Evolutionary conservation across 2,329 filamentous ascomycete species (phyloP), one percentile per base, ranked within the genome.

Genomic region (Fusarium avenaceum): DNA sequence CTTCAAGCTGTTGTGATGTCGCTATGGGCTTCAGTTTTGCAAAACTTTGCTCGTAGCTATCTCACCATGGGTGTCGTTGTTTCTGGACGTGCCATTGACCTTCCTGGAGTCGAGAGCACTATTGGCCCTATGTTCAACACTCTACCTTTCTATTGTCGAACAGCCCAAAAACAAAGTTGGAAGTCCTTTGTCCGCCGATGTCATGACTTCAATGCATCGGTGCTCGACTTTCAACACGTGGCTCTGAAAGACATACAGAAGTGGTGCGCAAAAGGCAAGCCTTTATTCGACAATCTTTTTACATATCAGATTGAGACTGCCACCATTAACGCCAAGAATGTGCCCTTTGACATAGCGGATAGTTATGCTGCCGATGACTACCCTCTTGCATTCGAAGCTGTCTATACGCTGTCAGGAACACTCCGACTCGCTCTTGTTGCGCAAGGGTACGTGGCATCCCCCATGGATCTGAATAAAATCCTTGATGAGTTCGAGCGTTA

Each of bases 91-190:
- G 87, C 89, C 0, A 86, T 96, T 6, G 87, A 92, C 43, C 79
- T 93, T 14, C 84, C 90, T 9, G 83, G 83, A 3, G 85, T 89
- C 3, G 90, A 94, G 46, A 75, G 83, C 22, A 87, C 92, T 1
- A 86, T 96, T 42, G 95, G 94, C 0, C 94, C 95, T 0, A 80
- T 97, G 20, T 97, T 97, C 84, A 97, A 97, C 75, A 97, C 94
- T 0, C 81, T 97, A 2, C 93, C 94, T 0, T 93, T 91, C 75
- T 84, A 87, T 55, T 78, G 89, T 33, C 74, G 80, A 7, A 68
- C 85, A 15, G 63, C 78, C 8, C 66, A 76, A 1, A 73, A 77
- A 1, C 80, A 84, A 6, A 87, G 83, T 0, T 93, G 91, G 88
- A 75, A 79, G 1, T 83, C 86, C 0, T 77, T 93, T 2, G 81